Conservation (phyloP, 2,329 filamentous ascomycete species). For the Diplodia seriata region DNA sequence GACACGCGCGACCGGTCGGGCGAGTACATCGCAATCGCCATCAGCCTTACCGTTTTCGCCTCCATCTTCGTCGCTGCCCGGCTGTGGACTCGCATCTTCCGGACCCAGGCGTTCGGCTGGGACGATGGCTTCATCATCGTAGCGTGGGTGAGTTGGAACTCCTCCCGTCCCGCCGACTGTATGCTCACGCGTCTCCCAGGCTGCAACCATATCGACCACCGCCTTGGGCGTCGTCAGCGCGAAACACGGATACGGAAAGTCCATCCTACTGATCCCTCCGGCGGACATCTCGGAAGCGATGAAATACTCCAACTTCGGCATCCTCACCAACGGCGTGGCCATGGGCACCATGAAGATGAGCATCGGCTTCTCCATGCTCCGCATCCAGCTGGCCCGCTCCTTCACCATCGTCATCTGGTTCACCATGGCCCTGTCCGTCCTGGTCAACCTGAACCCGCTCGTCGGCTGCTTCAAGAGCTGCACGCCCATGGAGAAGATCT, state of each 20-base stretch:
- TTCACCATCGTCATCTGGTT: conserved; percentile 40
- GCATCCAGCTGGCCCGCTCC: conserved; percentile 38
- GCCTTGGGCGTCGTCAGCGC: background rate
- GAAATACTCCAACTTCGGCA: conserved; percentile 18
- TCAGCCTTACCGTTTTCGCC: conserved; percentile 9
- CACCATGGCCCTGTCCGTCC: conserved; percentile 39
- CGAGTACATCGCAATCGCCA: background rate
- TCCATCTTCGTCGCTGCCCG: conserved; percentile 16
- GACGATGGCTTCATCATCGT: conserved; percentile 25
- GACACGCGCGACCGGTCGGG: background rate
- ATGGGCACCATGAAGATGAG: conserved; percentile 40
- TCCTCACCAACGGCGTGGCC: conserved; percentile 40
- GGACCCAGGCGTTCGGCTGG: conserved; percentile 18
- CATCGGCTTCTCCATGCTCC: conserved; percentile 42
- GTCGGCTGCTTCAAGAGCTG: conserved; percentile 37
- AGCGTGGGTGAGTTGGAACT: background rate
- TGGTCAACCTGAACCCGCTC: conserved; percentile 39
- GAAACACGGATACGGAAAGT: conserved; percentile 4
- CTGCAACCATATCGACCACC: conserved; percentile 6
- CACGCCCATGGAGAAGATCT: conserved; percentile 42
- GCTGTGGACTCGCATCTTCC: conserved; percentile 13
- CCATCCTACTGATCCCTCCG: conserved; percentile 8
- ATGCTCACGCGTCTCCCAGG: background rate
- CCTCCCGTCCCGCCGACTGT: too few species aligned
- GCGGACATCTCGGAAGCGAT: conserved; percentile 4